phyloP scores from a whole-genome alignment of 768 basidiomycete species.

The Tylopilus vinaceipallidus region DNA sequence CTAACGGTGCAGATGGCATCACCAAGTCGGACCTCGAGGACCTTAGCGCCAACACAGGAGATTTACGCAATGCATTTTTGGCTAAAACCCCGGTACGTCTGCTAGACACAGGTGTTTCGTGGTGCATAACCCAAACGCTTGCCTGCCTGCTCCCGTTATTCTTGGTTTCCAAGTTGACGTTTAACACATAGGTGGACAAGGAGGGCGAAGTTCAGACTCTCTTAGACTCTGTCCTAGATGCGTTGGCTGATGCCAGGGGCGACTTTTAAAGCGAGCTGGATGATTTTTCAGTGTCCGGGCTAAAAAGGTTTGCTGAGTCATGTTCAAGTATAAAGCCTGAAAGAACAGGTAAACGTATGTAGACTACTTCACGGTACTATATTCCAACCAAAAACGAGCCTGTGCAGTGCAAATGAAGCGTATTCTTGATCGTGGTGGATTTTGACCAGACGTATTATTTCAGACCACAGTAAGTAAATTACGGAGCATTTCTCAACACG shows the following conservation, averaged over 20 bases:
- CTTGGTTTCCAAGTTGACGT: background rate
- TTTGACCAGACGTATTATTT: no score
- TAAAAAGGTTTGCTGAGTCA: no score
- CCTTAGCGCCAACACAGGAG: background rate
- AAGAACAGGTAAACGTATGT: no score
- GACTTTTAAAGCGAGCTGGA: background rate
- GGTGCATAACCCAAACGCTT: background rate
- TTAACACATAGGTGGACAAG: background rate
- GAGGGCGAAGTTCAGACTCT: background rate
- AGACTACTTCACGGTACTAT: no score
- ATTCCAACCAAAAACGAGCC: no score
- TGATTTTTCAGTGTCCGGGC: background rate
- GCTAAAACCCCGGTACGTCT: slow-evolving; percentile 2
- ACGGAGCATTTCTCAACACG: no score
- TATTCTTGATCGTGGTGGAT: no score
- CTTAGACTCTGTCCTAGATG: background rate
- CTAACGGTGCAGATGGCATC: rapidly evolving
- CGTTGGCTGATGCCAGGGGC: background rate
- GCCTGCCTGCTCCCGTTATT: background rate
- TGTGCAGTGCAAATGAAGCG: no score
- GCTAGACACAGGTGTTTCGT: background rate
- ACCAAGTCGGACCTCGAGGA: background rate
- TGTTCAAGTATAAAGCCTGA: no score
- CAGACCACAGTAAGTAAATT: no score
- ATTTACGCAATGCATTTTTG: background rate